phyloP scores from a whole-genome alignment of 73 alveolate species.

The Effrenium voratum region DNA sequence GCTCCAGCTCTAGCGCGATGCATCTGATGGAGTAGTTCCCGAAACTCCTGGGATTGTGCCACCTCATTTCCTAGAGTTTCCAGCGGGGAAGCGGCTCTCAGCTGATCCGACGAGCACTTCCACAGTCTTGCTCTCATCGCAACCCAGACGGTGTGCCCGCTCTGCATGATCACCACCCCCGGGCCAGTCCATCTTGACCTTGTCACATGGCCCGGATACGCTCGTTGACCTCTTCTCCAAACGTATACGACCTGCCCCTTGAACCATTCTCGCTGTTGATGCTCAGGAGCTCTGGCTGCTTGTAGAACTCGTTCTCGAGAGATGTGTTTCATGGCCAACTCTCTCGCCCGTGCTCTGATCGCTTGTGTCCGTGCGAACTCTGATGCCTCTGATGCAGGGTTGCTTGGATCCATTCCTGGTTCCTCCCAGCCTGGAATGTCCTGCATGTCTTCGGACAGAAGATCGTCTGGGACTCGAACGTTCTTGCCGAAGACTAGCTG shows the following conservation, averaged over 20 bases:
- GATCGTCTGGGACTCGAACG: too few relatives aligned
- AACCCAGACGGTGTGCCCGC: conserved; percentile 1
- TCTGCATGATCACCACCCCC: background rate
- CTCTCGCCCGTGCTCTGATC: too few relatives aligned
- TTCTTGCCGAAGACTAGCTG: too few relatives aligned
- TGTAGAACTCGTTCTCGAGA: too few relatives aligned
- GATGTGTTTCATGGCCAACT: too few relatives aligned
- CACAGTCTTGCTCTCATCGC: conserved; percentile 18
- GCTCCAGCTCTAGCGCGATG: background rate
- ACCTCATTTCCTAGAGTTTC: background rate
- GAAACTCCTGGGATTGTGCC: background rate
- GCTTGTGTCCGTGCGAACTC: too few relatives aligned
- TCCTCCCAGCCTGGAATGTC: too few relatives aligned
- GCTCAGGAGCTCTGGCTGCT: too few relatives aligned
- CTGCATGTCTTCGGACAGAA: too few relatives aligned
- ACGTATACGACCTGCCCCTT: conserved; percentile 53
- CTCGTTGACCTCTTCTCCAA: background rate
- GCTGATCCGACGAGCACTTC: conserved; percentile 10
- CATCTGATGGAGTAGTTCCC: background rate
- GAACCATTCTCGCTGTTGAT: background rate
- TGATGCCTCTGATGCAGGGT: too few relatives aligned
- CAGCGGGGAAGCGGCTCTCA: background rate
- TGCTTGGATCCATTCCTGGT: too few relatives aligned
- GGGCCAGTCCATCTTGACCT: background rate
- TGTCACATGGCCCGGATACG: background rate